phyloP scores from a whole-genome alignment of 1,139 yeast species.

The Hemisphaericaspora subhashii region DNA sequence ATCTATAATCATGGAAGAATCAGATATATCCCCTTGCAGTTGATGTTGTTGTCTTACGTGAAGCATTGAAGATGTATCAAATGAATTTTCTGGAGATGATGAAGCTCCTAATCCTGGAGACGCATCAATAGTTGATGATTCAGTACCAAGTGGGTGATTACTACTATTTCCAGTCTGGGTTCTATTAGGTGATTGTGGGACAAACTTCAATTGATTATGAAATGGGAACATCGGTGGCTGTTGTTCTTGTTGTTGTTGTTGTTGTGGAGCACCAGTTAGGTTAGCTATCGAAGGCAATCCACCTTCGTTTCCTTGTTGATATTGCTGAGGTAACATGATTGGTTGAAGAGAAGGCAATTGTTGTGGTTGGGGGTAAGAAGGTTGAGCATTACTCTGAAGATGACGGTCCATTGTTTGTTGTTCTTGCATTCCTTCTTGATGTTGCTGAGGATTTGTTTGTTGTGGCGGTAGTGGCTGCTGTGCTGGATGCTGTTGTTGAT shows the following conservation, averaged over 20 bases:
- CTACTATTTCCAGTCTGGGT: background rate
- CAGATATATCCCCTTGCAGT: too few species aligned
- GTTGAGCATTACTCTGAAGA: background rate
- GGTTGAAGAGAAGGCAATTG: slow-evolving; percentile 1
- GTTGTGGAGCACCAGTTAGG: slow-evolving; percentile 7
- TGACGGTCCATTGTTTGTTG: background rate
- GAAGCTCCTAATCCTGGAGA: background rate
- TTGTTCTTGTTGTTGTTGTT: slow-evolving; percentile 9
- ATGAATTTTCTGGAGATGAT: slow-evolving; percentile 1
- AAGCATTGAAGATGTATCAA: slow-evolving; percentile 1
- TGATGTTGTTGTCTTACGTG: background rate
- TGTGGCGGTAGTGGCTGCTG: slow-evolving; percentile 1
- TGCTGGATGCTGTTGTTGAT: slow-evolving; percentile 2
- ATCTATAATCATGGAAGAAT: too few species aligned
- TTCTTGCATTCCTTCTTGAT: slow-evolving; percentile 1
- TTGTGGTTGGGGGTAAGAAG: slow-evolving; percentile 2
- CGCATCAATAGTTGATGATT: background rate
- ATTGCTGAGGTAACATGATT: background rate
- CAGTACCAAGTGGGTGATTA: background rate
- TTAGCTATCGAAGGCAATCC: slow-evolving; percentile 8
- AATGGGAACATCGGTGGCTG: slow-evolving; percentile 6
- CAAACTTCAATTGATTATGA: slow-evolving; percentile 6
- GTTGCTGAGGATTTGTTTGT: slow-evolving; percentile 1
- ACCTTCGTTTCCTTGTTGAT: background rate
- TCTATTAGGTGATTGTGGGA: slow-evolving; percentile 2